A percentile compares a stretch with the other conserved stretches of the same genome.
phyloP scores from a whole-genome alignment of 2,329 filamentous ascomycete species.

The Ceratocystis huliohia region DNA sequence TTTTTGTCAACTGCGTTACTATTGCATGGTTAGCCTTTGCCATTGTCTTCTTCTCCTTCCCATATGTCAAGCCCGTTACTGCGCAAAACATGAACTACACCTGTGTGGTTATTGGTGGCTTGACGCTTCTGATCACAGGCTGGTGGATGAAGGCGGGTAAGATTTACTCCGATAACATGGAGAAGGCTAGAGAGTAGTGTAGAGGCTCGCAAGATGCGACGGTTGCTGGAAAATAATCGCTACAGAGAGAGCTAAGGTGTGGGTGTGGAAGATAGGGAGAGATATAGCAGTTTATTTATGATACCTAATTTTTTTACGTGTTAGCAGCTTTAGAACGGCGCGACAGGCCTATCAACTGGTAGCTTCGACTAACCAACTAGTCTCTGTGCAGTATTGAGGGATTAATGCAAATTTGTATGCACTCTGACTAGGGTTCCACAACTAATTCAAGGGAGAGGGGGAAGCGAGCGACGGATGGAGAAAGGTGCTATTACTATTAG shows the following conservation, averaged over 20 bases:
- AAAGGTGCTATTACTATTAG: neutral
- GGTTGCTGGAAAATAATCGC: neutral
- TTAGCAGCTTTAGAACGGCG: neutral
- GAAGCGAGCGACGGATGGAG: too few relatives aligned
- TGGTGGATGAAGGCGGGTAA: constrained; percentile 35
- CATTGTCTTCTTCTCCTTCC: constrained; percentile 35
- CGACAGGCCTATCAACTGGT: neutral
- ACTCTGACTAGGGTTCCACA: neutral
- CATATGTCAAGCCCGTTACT: constrained; percentile 31
- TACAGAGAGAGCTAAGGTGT: neutral
- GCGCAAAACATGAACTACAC: constrained; percentile 34
- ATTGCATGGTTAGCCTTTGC: constrained; percentile 31
- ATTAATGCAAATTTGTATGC: constrained; percentile 1
- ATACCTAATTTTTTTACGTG: neutral
- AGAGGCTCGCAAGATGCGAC: neutral
- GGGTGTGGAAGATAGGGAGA: neutral
- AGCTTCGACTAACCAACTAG: neutral
- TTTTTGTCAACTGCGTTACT: constrained; percentile 29
- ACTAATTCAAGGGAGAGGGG: too few relatives aligned
- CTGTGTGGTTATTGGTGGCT: constrained; percentile 34
- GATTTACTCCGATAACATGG: constrained; percentile 30
- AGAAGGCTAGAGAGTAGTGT: constrained; percentile 28
- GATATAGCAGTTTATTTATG: neutral
- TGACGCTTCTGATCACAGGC: constrained; percentile 28
- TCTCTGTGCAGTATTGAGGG: neutral